Evolutionary conservation across 1,284 basidiomycete species (phyloP), one percentile per base, ranked within the genome.

Genomic region (Psilocybe mexicana): DNA sequence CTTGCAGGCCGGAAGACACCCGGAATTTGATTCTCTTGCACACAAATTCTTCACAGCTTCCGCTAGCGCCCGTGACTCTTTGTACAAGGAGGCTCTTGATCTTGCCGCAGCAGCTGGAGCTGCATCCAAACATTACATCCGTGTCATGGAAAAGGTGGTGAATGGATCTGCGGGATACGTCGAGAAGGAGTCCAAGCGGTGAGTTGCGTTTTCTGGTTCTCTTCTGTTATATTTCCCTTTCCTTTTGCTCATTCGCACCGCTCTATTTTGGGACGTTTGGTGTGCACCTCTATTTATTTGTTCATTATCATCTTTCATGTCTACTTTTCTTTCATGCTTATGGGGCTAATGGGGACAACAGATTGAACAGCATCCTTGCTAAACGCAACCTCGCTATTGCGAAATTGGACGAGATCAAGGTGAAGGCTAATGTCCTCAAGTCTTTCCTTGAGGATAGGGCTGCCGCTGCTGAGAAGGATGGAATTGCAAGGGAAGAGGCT

Each of bases 361-460:
- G 88, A n/a, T 73, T 92, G 60, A 76, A 77, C 54, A 81, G 80
- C 62, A 88, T 94, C 67, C 79, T 95, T 58, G 76, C 79, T 69
- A 94, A 93, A 77, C 83, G 86, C 57, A 86, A 80, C 38, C 77
- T 98, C 43, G 81, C 90, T 3, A 79, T 84, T 0, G 74, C 81
- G 53, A 98, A 98, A 77, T 77, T 96, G 45, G 96, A 99, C 72
- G 94, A 98, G 78, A 87, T 98, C 68, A 92, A 94, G 76, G 84
- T 92, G 73, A 96, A 96, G 80, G 82, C 84, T 52, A 98, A 98
- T 77, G 85, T 97, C 64, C 84, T 97, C 55, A 73, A 78, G 7
- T 84, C 92, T 0, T 96, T 97, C 69, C 76, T 79, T 24, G 76
- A 75, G 52, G 74, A 83, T 64, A 83, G 84, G 70, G 73, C 70